Evolutionary conservation across 768 basidiomycete species (phyloP).

Genomic region (Tulasnella calospora): DNA sequence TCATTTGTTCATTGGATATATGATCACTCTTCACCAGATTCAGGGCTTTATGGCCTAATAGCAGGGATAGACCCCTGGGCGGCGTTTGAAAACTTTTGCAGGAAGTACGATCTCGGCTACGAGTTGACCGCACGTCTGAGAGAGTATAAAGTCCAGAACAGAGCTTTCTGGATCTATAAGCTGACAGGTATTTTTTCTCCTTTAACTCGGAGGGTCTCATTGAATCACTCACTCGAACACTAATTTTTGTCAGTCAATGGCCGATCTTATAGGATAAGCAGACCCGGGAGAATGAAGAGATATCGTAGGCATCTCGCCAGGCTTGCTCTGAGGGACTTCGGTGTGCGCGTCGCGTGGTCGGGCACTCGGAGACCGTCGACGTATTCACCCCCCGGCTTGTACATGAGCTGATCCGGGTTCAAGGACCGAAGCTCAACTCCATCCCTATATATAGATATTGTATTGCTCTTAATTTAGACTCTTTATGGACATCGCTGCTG

Average conservation of each 20-base stretch:
- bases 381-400: not conserved
- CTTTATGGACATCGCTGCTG: not conserved
- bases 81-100: not conserved
- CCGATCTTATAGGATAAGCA: not conserved
- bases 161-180: not conserved
- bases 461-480: not conserved
- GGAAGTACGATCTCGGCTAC: not conserved
- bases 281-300: not conserved
- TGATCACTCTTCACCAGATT: not conserved
- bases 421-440: not conserved
- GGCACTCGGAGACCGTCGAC: not conserved
- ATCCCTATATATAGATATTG: not conserved
- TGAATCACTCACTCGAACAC: not conserved
- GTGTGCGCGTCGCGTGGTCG: not conserved
- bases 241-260: not conserved
- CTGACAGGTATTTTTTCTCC: not conserved
- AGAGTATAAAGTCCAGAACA: not conserved
- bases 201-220: not conserved
- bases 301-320: not conserved
- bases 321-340: not conserved
- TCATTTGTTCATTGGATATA: not conserved
- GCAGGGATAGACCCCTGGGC: not conserved
- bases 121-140: not conserved
- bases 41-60: not conserved
- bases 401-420: not conserved